A percentile compares a stretch with the other conserved stretches of the same genome.
Conservation (phyloP, 257 asterid genomes). For the Solanum rostratum region DNA sequence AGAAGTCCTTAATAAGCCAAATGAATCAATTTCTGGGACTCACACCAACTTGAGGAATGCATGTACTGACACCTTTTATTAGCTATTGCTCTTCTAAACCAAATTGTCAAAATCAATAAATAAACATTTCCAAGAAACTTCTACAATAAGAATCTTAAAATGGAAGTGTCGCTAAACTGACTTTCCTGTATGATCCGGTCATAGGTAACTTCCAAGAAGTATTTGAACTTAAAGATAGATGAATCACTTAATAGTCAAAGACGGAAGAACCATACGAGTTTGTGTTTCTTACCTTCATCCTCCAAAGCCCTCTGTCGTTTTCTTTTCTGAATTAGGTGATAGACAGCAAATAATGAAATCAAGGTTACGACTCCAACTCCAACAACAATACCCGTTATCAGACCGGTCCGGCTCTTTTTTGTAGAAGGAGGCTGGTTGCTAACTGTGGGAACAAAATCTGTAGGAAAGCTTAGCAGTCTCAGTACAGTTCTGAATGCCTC, state of each 20-base stretch:
- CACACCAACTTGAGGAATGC: background rate
- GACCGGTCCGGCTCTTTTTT: slow-evolving; percentile 27
- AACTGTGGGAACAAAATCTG: slow-evolving; percentile 54
- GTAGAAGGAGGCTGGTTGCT: slow-evolving; percentile 32
- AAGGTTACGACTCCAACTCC: slow-evolving; percentile 27
- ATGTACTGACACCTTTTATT: background rate
- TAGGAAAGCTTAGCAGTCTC: background rate
- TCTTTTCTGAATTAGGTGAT: slow-evolving; percentile 26
- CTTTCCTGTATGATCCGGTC: background rate
- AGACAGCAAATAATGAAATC: slow-evolving; percentile 22
- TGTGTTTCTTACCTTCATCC: slow-evolving; percentile 39
- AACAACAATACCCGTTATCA: slow-evolving; percentile 53
- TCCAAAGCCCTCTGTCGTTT: slow-evolving; percentile 21
- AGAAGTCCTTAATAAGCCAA: background rate
- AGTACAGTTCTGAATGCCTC: background rate
- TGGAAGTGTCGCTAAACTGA: background rate
- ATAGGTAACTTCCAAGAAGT: background rate
- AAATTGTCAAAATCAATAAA: background rate
- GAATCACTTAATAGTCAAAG: background rate
- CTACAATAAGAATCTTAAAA: background rate
- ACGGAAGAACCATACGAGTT: background rate
- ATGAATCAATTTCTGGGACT: background rate
- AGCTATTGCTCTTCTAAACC: background rate
- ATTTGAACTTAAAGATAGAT: background rate
- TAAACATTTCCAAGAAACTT: background rate